Evolutionary conservation across 495 filamentous ascomycete genomes (phyloP), one percentile per base, ranked within the genome.

Genomic region (Lophiotrema nucula): DNA sequence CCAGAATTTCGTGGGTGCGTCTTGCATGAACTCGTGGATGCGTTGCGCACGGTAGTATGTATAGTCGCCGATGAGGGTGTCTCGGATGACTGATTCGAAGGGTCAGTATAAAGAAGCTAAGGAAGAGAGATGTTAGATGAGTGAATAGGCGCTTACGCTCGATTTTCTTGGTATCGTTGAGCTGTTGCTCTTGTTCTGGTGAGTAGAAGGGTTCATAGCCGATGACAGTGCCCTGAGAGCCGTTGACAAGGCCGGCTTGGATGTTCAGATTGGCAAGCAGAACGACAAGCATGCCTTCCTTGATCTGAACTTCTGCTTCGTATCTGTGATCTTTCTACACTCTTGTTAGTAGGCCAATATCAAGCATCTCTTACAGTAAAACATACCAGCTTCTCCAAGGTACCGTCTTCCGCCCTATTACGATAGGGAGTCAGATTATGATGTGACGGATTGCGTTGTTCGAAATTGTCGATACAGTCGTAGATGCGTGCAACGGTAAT

Each of bases 211-310:
- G 59, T 47, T 53, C 77, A 81, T 0, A 72, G 69, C 22, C 69
- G 39, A 22, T 13, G 19, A 81, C 67, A 8, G 66, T 53, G 2
- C 79, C 79, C 53, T 77, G 79, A 13, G 72, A 72, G n/a, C 79
- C 79, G 46, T 81, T 81, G 2, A 77, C 76, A 5, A 81, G 72
- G 0, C 70, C 67, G 0, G n/a, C 15, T 1, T 33, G 5, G 10
- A 60, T n/a, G 24, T 69, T 64, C 0, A 79, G 57, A 50, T 81
- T 81, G 10, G 66, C 59, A 6, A 79, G 66, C 3, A 81, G 67
- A 22, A 79, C 69, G 35, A 81, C 77, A 45, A 68, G 69, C 55
- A 76, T 73, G 1, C 63, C 64, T n/a, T 68, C 23, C 56, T 78
- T 79, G 10, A 81, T 63, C 16, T 62, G 21, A n/a, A 77, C n/a